These are phyloP conservation scores for Annulohypoxylon truncatum DNA, from an alignment of 2,329 filamentous ascomycete genomes.

Conservation along the genomic window DNA sequence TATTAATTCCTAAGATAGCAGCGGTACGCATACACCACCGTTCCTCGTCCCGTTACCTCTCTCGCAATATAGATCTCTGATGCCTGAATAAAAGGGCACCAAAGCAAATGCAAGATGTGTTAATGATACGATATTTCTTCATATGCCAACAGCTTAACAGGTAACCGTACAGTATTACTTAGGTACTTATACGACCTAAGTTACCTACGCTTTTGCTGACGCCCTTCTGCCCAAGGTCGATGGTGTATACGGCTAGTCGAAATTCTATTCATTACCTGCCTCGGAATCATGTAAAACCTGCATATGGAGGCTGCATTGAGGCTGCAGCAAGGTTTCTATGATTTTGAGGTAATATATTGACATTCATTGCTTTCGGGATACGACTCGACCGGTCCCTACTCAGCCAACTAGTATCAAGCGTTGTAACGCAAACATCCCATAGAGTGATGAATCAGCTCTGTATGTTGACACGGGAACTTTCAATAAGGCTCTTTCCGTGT, in stretches of 20 bases:
- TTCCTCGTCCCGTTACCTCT: background rate
- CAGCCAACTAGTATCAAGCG: background rate
- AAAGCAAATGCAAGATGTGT: background rate
- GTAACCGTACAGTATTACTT: background rate
- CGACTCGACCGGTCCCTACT: background rate
- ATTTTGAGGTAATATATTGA: background rate
- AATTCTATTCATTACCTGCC: background rate
- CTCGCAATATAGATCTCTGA: background rate
- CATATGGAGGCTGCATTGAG: background rate
- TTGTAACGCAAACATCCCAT: background rate
- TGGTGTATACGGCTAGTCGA: background rate
- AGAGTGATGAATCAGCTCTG: conserved; percentile 2
- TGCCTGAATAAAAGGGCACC: background rate
- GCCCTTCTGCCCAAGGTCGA: background rate
- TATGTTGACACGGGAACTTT: conserved; percentile 2
- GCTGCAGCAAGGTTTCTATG: background rate
- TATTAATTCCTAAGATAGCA: background rate
- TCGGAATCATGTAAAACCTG: background rate
- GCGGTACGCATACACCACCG: background rate
- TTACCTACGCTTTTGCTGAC: background rate
- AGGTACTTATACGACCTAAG: too few species aligned
- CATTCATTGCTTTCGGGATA: background rate
- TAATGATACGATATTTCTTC: background rate
- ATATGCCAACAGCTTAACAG: too few species aligned
- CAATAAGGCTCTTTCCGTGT: conserved; percentile 8